Conservation (phyloP, 225 moss, liverwort and hornwort genomes). For the Marchantia polymorpha region DNA sequence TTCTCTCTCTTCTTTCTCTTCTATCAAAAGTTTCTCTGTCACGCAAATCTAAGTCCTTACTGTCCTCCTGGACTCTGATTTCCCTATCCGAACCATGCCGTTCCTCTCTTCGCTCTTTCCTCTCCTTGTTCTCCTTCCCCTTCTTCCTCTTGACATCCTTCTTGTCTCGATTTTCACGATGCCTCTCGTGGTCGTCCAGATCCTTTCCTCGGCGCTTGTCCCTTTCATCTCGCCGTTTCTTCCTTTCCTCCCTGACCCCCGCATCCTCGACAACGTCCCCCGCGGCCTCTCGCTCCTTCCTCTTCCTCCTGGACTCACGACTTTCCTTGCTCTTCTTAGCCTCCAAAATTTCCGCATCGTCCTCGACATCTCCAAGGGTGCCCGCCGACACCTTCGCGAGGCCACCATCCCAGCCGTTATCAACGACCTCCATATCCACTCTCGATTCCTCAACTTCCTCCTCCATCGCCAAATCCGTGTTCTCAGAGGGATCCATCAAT, state of each 20-base stretch:
- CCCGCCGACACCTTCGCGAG: constrained; percentile 30
- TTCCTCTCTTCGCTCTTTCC: constrained; percentile 30
- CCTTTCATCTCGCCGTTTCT: constrained; percentile 43
- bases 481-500: not conserved
- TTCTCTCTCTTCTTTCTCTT: constrained; percentile 19
- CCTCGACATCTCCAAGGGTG: constrained; percentile 1
- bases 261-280: constrained; percentile 15
- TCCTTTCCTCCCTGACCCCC: constrained; percentile 30
- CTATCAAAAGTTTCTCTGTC: constrained; percentile 9
- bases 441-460: constrained; percentile 17
- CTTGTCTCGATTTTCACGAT: constrained; percentile 29
- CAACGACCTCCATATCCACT: constrained; percentile 6
- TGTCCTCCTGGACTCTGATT: constrained; percentile 4
- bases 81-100: constrained; percentile 20
- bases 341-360: not conserved
- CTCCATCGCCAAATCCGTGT: constrained; percentile 9
- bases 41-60: constrained; percentile 8
- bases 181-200: constrained; percentile 15
- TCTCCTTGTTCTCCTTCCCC: constrained; percentile 19
- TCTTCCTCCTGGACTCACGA: constrained; percentile 16
- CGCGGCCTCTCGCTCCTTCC: constrained; percentile 25
- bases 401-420: constrained; percentile 23
- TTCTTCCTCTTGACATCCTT: constrained; percentile 34
- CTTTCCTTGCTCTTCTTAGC: constrained; percentile 13
- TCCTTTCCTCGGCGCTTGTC: constrained; percentile 21